These are phyloP conservation scores for Eimeria falciformis DNA, from an alignment of 169 alveolate species.

Conservation along the genomic window DNA sequence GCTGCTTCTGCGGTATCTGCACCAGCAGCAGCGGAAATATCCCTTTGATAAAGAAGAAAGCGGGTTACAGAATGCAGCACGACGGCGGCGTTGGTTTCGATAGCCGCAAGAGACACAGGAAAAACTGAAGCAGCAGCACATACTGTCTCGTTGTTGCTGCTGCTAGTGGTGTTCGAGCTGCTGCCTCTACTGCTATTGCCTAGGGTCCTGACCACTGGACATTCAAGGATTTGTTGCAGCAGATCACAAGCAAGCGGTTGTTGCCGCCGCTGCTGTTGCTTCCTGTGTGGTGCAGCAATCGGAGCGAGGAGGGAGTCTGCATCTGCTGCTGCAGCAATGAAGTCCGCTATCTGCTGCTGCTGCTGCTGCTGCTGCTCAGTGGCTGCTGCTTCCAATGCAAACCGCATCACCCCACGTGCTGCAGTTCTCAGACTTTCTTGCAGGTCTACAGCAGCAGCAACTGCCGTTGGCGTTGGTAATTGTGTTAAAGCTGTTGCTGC, in stretches of 20 bases:
- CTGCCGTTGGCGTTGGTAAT: too few species aligned
- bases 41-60: neutral
- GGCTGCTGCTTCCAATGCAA: conserved; percentile 20
- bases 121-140: neutral
- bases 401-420: conserved; percentile 5
- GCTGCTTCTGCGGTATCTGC: neutral
- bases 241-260: conserved; percentile 29
- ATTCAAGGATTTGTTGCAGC: conserved; percentile 39
- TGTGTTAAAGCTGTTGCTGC: neutral
- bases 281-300: neutral
- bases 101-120: conserved; percentile 25
- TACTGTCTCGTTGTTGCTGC: neutral
- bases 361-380: conserved; percentile 19
- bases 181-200: neutral
- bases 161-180: neutral
- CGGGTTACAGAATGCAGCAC: conserved; percentile 20
- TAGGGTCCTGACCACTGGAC: neutral
- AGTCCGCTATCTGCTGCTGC: conserved; percentile 38
- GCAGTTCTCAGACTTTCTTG: conserved; percentile 19
- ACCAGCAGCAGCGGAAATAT: neutral
- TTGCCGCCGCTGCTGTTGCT: conserved; percentile 19
- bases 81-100: neutral
- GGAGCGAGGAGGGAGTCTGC: conserved; percentile 22
- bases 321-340: conserved; percentile 41
- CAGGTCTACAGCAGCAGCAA: conserved; percentile 28